Percentiles rank a stretch among this genome's conserved stretches.
These are phyloP conservation scores for Pseudonitzschia pungens DNA, from an alignment of 108 stramenopile genomes.

Conservation along the genomic window DNA sequence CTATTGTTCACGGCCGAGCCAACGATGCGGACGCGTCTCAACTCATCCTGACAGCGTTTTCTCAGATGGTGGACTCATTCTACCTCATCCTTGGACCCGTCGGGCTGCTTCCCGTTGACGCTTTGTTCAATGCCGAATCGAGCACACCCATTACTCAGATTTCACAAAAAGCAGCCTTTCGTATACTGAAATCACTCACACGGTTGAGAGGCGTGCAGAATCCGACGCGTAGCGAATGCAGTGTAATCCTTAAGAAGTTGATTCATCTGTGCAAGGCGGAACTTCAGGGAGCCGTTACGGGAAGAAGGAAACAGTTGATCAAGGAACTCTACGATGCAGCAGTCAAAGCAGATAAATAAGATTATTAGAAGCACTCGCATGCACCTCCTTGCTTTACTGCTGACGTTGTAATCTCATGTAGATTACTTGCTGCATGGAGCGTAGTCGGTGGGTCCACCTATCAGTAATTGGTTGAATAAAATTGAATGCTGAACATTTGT, in stretches of 20 bases:
- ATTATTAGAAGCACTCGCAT: too few relatives aligned
- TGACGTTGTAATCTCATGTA: too few relatives aligned
- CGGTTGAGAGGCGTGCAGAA: slow-evolving; percentile 37
- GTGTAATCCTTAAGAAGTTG: slow-evolving; percentile 53
- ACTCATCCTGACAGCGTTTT: slow-evolving; percentile 44
- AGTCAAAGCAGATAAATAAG: slow-evolving; percentile 28
- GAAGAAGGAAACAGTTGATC: slow-evolving; percentile 60
- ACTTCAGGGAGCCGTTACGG: slow-evolving; percentile 47
- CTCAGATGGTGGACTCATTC: slow-evolving; percentile 62
- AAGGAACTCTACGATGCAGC: slow-evolving; percentile 64
- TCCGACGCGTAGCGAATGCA: slow-evolving; percentile 41
- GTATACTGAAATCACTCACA: slow-evolving; percentile 51
- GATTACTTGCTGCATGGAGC: too few relatives aligned
- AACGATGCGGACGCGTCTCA: slow-evolving; percentile 44
- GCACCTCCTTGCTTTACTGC: too few relatives aligned
- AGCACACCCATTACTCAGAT: slow-evolving; percentile 56
- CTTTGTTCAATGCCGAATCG: slow-evolving; percentile 43
- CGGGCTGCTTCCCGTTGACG: slow-evolving; percentile 69
- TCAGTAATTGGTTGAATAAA: neutral
- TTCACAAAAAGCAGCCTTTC: slow-evolving; percentile 59
- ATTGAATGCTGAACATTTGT: neutral
- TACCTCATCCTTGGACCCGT: slow-evolving; percentile 65
- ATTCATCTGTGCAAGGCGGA: slow-evolving; percentile 66
- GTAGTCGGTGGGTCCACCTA: too few relatives aligned
- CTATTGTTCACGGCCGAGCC: slow-evolving; percentile 49